Evolutionary conservation across 108 stramenopile species (phyloP), one percentile per base, ranked within the genome.

Genomic region (Cyclostephanos invisitatus): DNA sequence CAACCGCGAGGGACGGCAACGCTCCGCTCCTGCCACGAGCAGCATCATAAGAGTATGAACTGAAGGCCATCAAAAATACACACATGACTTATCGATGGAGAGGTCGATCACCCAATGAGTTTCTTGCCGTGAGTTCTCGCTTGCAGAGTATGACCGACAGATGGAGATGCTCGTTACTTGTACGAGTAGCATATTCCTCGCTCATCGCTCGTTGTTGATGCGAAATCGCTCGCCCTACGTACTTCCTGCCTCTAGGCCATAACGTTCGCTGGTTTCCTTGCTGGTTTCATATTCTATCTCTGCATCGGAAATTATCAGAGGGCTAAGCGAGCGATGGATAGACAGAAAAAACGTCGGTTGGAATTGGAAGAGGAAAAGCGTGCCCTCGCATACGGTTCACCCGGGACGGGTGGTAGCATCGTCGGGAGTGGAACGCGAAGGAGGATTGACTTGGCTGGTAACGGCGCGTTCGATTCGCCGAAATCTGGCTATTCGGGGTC

Each of bases 221-320:
- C 32, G 4, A 32, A 3, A 51, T 18, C 7, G 63, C 54, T 50
- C 40, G 17, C 37, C 47, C n/a, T 15, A 35, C 27, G 10, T 51
- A 10, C 32, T 20, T 1, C 8, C 37, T 12, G n/a, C n/a, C 44
- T 64, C 20, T 59, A 84, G 84, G 85, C 89, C 18, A 82, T 86
- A 36, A 73, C 62, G 3, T 89, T 89, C 38, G 82, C 88, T 22
- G 84, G 85, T 9, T 91, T 93, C 65, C 50, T 91, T 47, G 67
- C 81, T 15, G 92, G 92, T 21, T 93, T 93, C 69, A 80, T 93
- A 21, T 74, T 81, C n/a, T 90, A 91, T 21, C 67, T 93, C 21
- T 93, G 92, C 61, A 69, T 93, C 50, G 90, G 92, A 28, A 93
- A 93, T 67, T 93, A 91, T 62, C 90, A 86, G 74, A 68, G 92